These are phyloP conservation scores for Hypomyces rosellus DNA, from an alignment of 2,329 filamentous ascomycete species.

Conservation along the genomic window DNA sequence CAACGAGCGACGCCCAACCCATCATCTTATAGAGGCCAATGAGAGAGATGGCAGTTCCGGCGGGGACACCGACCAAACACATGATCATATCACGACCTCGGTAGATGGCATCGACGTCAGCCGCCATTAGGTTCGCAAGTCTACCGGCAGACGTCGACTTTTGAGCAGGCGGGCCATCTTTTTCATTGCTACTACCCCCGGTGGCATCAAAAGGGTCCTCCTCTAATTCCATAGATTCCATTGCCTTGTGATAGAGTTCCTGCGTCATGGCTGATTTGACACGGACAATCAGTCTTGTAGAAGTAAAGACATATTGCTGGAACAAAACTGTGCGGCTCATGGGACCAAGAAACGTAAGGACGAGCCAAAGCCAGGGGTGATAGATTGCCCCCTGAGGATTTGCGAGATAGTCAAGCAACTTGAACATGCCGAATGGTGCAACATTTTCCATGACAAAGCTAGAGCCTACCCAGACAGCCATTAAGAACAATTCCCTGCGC, in stretches of 20 bases:
- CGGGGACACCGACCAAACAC: slow-evolving; percentile 38
- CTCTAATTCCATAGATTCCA: slow-evolving; percentile 50
- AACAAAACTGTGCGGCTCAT: slow-evolving; percentile 41
- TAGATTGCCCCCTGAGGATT: slow-evolving; percentile 38
- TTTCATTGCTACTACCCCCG: slow-evolving; percentile 20
- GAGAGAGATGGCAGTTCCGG: slow-evolving; percentile 42
- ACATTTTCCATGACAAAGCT: slow-evolving; percentile 42
- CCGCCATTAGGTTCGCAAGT: slow-evolving; percentile 52
- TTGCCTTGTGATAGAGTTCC: slow-evolving; percentile 50
- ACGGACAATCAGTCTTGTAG: slow-evolving; percentile 50
- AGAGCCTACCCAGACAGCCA: slow-evolving; percentile 36
- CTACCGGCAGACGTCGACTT: slow-evolving; percentile 42
- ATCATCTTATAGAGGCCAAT: slow-evolving; percentile 49
- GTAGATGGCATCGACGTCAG: slow-evolving; percentile 51
- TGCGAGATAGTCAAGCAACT: slow-evolving; percentile 45
- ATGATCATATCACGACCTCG: slow-evolving; percentile 46
- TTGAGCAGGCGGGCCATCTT: slow-evolving; percentile 22
- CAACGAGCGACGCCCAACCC: slow-evolving; percentile 50
- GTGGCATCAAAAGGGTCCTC: slow-evolving; percentile 42
- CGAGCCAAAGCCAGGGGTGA: slow-evolving; percentile 47
- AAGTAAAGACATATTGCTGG: slow-evolving; percentile 53
- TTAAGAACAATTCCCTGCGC: slow-evolving; percentile 35
- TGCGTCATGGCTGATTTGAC: slow-evolving; percentile 52
- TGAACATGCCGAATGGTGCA: slow-evolving; percentile 48
- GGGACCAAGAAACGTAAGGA: slow-evolving; percentile 47